These are phyloP conservation scores for Corinectria fuckeliana DNA, from an alignment of 2,329 filamentous ascomycete genomes.

Conservation along the genomic window DNA sequence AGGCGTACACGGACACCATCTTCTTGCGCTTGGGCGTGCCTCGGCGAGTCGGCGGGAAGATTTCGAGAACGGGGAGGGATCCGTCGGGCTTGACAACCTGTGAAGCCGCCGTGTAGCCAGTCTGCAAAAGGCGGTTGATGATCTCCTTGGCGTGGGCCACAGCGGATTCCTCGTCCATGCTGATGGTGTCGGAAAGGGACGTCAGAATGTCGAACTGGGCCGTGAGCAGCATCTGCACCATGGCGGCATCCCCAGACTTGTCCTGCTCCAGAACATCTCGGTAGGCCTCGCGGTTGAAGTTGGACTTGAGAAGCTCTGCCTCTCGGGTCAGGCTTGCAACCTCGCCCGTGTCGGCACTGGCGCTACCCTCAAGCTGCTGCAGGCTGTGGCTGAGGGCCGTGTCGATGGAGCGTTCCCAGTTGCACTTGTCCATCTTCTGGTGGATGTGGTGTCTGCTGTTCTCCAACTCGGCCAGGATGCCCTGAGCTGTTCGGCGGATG, in stretches of 20 bases:
- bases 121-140: constrained; percentile 78
- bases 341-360: constrained; percentile 62
- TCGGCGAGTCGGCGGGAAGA: constrained; percentile 71
- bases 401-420: constrained; percentile 88
- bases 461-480: constrained; percentile 88
- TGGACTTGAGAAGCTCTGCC: constrained; percentile 82
- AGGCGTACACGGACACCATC: constrained; percentile 47
- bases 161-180: constrained; percentile 84
- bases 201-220: constrained; percentile 92
- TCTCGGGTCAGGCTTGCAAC: constrained; percentile 77
- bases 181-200: constrained; percentile 80
- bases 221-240: constrained; percentile 82
- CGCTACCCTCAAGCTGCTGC: constrained; percentile 72
- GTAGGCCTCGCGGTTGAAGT: constrained; percentile 81
- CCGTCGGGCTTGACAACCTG: constrained; percentile 93
- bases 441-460: constrained; percentile 90
- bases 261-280: constrained; percentile 83
- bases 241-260: constrained; percentile 76
- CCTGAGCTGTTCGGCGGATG: constrained; percentile 87
- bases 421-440: constrained; percentile 78
- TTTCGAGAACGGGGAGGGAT: constrained; percentile 63
- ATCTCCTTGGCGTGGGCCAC: constrained; percentile 79
- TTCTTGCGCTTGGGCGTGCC: constrained; percentile 82
- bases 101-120: constrained; percentile 75
- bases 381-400: constrained; percentile 87